Conservation (phyloP, 139 green algal species). For the Closterium sp. region DNA sequence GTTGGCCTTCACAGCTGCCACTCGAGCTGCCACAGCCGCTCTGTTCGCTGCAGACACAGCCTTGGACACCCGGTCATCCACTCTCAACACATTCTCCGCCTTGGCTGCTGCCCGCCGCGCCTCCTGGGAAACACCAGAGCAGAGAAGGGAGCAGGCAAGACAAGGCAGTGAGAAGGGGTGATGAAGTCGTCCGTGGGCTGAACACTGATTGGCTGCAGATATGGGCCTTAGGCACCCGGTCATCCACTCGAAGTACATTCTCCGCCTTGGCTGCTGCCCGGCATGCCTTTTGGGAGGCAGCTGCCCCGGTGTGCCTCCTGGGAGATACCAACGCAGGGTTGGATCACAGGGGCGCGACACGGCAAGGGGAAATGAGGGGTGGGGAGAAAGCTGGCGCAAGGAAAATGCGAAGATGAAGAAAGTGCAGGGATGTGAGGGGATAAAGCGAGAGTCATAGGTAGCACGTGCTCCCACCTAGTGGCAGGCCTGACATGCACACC, state of each 20-base stretch:
- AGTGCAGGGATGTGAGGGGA: too few relatives aligned
- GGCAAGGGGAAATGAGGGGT: too few relatives aligned
- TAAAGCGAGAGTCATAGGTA: too few relatives aligned
- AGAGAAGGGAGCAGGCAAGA: background rate
- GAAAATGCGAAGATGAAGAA: too few relatives aligned
- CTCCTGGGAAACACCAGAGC: slow-evolving; percentile 20
- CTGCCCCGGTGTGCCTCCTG: background rate
- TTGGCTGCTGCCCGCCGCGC: slow-evolving; percentile 32
- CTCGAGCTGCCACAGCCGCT: slow-evolving; percentile 31
- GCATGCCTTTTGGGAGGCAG: slow-evolving; percentile 38
- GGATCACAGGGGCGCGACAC: too few relatives aligned
- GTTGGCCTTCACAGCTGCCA: slow-evolving; percentile 16
- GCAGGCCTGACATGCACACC: too few relatives aligned
- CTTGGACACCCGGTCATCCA: slow-evolving; percentile 43
- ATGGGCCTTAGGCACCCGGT: slow-evolving; percentile 41
- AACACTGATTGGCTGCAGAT: slow-evolving; percentile 33
- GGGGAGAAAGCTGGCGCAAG: too few relatives aligned
- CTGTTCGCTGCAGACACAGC: slow-evolving; percentile 39
- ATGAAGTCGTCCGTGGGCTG: too few relatives aligned
- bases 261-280: slow-evolving; percentile 35
- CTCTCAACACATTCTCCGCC: slow-evolving; percentile 31
- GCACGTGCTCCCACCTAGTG: too few relatives aligned
- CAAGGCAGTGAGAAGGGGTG: background rate
- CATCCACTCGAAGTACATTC: slow-evolving; percentile 27
- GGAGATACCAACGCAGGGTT: background rate